These are phyloP conservation scores for Dactylellina parvicollis DNA, from an alignment of 2,329 filamentous ascomycete genomes.

Conservation along the genomic window DNA sequence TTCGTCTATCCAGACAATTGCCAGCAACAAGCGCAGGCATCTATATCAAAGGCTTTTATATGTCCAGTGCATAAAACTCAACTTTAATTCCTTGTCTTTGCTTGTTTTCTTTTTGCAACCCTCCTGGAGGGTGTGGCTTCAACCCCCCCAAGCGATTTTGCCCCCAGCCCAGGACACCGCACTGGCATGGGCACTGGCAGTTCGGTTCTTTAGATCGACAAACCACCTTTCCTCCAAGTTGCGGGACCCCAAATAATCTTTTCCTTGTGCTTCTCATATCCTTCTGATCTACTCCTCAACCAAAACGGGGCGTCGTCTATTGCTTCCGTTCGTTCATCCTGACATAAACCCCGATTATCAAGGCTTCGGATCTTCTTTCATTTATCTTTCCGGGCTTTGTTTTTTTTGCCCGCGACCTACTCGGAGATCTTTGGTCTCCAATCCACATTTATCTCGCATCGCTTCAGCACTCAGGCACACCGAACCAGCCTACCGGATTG, in stretches of 20 bases:
- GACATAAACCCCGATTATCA: conserved; percentile 33
- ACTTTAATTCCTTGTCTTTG: conserved; percentile 46
- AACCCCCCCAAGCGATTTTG: conserved; percentile 42
- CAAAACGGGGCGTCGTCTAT: conserved; percentile 47
- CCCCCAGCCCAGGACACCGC: conserved; percentile 33
- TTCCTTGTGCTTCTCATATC: conserved; percentile 37
- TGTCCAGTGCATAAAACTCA: conserved; percentile 40
- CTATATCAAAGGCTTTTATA: conserved; percentile 35
- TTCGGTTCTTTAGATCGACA: conserved; percentile 38
- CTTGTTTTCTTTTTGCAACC: conserved; percentile 24
- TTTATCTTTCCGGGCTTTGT: neutral
- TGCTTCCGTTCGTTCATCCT: conserved; percentile 39
- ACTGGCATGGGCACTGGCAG: conserved; percentile 26
- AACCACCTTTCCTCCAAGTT: conserved; percentile 28
- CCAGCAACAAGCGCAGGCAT: conserved; percentile 15
- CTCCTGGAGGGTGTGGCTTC: conserved; percentile 51
- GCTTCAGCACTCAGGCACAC: conserved; percentile 43
- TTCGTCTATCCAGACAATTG: conserved; percentile 20
- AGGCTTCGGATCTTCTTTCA: conserved; percentile 15
- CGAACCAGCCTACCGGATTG: conserved; percentile 38
- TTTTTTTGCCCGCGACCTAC: neutral
- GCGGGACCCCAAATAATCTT: conserved; percentile 30
- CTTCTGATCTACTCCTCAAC: conserved; percentile 42
- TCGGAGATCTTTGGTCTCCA: conserved; percentile 23
- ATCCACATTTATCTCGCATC: conserved; percentile 32